phyloP scores from a whole-genome alignment of 768 basidiomycete species.

The Trametes coccinea region DNA sequence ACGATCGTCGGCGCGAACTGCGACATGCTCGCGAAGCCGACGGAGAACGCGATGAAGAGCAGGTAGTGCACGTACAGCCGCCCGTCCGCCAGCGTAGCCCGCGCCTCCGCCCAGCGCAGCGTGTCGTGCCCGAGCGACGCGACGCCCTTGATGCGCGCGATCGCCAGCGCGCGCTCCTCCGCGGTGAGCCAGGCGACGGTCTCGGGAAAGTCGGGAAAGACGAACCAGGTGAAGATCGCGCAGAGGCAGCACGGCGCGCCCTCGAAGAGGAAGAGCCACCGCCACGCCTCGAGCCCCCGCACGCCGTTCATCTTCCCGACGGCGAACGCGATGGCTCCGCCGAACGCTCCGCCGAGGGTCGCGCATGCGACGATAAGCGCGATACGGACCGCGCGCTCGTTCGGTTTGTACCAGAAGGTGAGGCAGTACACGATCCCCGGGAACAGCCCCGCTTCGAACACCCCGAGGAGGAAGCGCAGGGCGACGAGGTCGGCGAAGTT shows the following conservation, averaged over 20 bases:
- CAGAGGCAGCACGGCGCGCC: constrained; percentile 27
- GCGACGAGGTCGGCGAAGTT: constrained; percentile 38
- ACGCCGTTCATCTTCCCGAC: constrained; percentile 33
- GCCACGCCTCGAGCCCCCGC: constrained; percentile 30
- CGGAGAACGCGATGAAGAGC: constrained; percentile 43
- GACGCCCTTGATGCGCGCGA: constrained; percentile 40
- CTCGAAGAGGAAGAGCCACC: constrained; percentile 45
- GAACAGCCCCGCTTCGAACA: constrained; percentile 45
- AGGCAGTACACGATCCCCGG: constrained; percentile 44
- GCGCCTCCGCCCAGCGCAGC: constrained; percentile 42
- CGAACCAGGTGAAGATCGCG: constrained; percentile 12
- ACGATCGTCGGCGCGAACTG: constrained; percentile 78
- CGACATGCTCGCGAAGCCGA: constrained; percentile 41
- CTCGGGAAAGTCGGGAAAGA: constrained; percentile 25
- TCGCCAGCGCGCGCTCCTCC: constrained; percentile 37
- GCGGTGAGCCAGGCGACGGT: constrained; percentile 20
- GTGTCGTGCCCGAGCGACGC: constrained; percentile 36
- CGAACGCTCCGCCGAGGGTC: constrained; percentile 31
- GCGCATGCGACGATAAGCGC: constrained; percentile 35
- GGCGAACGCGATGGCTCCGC: constrained; percentile 36
- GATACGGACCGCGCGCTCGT: constrained; percentile 31
- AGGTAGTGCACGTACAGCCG: constrained; percentile 41
- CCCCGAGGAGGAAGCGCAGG: constrained; percentile 43
- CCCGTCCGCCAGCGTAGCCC: constrained; percentile 38
- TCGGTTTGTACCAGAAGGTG: constrained; percentile 48